Conservation (phyloP, 768 basidiomycete species). For the Rhodotorula paludigena region DNA sequence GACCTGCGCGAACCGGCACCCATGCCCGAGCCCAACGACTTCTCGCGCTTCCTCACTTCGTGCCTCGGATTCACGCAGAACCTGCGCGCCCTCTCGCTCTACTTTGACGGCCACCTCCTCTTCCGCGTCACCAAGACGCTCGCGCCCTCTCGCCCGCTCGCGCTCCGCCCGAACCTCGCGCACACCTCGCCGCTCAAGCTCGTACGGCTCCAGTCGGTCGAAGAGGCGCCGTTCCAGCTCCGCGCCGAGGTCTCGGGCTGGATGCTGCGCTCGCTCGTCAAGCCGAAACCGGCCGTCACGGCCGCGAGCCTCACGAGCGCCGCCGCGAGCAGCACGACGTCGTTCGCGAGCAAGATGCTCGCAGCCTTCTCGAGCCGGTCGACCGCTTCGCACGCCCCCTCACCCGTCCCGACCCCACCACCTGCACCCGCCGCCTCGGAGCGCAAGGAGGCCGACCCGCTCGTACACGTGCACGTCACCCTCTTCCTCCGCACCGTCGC, state of each 20-base stretch:
- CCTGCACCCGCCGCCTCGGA: not conserved
- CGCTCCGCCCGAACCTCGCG: constrained; percentile 40
- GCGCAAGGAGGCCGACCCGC: constrained; percentile 38
- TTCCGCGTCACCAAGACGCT: constrained; percentile 62
- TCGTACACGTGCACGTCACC: constrained; percentile 46
- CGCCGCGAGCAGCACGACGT: constrained; percentile 26
- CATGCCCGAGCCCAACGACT: constrained; percentile 73
- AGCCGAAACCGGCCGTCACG: constrained; percentile 50
- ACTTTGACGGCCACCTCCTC: constrained; percentile 67
- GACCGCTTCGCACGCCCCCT: constrained; percentile 1
- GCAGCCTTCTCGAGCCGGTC: constrained; percentile 46
- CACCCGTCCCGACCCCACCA: constrained; percentile 12
- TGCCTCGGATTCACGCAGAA: constrained; percentile 88
- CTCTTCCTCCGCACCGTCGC: constrained; percentile 46
- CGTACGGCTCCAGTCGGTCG: constrained; percentile 28
- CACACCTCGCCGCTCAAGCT: constrained; percentile 11
- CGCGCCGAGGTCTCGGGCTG: constrained; percentile 74
- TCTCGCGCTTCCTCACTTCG: constrained; percentile 70
- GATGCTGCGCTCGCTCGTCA: constrained; percentile 61
- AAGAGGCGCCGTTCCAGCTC: constrained; percentile 62
- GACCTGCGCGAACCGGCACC: constrained; percentile 70
- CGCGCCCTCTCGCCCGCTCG: constrained; percentile 61
- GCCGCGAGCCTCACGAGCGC: constrained; percentile 48
- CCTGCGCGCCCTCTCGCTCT: constrained; percentile 70
- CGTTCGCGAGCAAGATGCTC: constrained; percentile 47